Evolutionary conservation across 192 early-diverging fungal genomes (phyloP), one percentile per base, ranked within the genome.

Genomic region (Linnemannia zychae): DNA sequence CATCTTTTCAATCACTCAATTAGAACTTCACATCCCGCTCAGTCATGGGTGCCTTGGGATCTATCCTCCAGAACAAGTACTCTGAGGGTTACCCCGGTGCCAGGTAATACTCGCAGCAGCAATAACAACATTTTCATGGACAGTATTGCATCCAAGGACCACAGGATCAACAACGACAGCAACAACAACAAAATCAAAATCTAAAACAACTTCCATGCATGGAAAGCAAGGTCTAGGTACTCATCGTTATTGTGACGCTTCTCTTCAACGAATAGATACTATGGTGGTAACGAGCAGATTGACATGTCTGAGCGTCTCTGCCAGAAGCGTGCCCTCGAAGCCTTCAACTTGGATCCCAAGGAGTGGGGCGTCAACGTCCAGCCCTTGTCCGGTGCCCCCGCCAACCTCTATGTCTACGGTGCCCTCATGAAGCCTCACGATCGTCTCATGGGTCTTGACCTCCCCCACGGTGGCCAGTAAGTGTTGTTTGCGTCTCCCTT

Each of bases 41-140:
- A 0, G 99, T 99, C 60, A 97, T 98, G 96, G 93, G 97, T 52
- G 97, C 97, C 16, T 92, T 99, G 67, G 99, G 99, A 33, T 98
- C 97, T 15, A 94, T 98, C 46, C 97, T 99, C 95, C 98, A 99
- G 89, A 99, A 99, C 94, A 99, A 99, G 91, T 99, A 99, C 91
- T 98, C 97, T 33, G 98, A 98, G 90, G 98, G 97, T 46, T 98
- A 99, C 91, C 96, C 96, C 13, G 95, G 95, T 38, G 97, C 97
- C 31, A 94, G 97, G 87, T 92, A 87, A 72, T 44, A 44, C 40
- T 44, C 40, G 53, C 34, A 65, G 20, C 36, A 24, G 16, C 31
- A 72, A 24, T 53, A 6, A 22, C 36, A 48, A 16, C 13, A 52
- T 20, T 40, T 20, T 11, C n/a, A 28, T 17, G 5, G 46, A 12